phyloP scores from a whole-genome alignment of 345 rosid genomes.

The Pelargonium nanum region DNA sequence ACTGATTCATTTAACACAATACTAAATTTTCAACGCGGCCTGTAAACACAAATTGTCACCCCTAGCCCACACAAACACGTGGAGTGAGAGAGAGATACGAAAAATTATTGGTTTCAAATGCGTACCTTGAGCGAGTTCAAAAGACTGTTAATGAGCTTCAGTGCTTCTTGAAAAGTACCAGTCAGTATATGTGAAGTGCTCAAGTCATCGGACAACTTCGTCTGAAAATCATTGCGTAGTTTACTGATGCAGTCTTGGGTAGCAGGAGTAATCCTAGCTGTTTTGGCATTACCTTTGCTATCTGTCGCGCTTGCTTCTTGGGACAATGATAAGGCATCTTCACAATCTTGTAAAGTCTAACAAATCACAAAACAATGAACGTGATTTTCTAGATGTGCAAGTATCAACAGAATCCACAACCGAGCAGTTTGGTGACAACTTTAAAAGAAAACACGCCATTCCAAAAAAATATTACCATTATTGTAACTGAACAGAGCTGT shows the following conservation, averaged over 20 bases:
- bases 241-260: conserved; percentile 44
- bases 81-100: not conserved
- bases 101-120: not conserved
- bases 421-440: not conserved
- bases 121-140: conserved; percentile 54
- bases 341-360: conserved; percentile 73
- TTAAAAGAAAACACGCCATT: not conserved
- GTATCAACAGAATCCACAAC: not conserved
- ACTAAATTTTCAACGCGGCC: too few species aligned
- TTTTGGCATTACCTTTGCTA: conserved; percentile 23
- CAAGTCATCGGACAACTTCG: conserved; percentile 75
- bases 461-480: too few species aligned
- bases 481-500: not conserved
- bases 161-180: conserved; percentile 71
- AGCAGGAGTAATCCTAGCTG: conserved; percentile 29
- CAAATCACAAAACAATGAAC: not conserved
- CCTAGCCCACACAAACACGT: not conserved
- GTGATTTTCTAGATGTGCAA: not conserved
- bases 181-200: conserved; percentile 64
- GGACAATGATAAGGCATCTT: conserved; percentile 44
- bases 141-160: conserved; percentile 64
- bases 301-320: conserved; percentile 32
- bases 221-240: conserved; percentile 45
- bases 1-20: too few species aligned
- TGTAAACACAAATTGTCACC: too few species aligned